phyloP scores from a whole-genome alignment of 23 red algal species.

The Gracilaria vermiculophylla region DNA sequence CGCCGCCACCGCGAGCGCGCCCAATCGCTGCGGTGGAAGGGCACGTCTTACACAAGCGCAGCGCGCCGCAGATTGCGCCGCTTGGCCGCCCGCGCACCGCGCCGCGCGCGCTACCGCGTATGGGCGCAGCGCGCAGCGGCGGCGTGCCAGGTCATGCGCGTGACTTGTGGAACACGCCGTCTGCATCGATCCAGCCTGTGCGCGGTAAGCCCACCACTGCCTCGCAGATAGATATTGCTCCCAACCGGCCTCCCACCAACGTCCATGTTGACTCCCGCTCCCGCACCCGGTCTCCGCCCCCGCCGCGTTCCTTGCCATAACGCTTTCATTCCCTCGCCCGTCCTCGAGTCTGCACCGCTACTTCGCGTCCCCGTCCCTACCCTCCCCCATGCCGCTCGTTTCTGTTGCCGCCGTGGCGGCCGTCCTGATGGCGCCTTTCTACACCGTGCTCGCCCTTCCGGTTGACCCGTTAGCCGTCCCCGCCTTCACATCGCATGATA shows the following conservation, averaged over 20 bases:
- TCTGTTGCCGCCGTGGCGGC: neutral
- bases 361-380: neutral
- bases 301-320: neutral
- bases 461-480: neutral
- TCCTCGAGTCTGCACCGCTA: neutral
- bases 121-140: neutral
- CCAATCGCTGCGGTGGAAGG: no score
- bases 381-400: neutral
- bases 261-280: neutral
- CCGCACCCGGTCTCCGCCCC: neutral
- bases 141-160: neutral
- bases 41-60: neutral
- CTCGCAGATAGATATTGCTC: no score
- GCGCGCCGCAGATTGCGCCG: neutral
- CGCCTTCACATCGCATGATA: constrained; percentile 3
- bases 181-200: neutral
- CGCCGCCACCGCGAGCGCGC: neutral
- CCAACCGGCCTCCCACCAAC: no score
- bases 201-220: constrained; percentile 5
- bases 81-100: neutral
- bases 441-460: neutral
- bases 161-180: neutral
- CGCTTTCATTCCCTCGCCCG: neutral
- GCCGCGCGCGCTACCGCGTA: neutral
- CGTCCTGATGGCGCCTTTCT: neutral